Evolutionary conservation across 2,329 filamentous ascomycete species (phyloP).

Genomic region (Aspergillus persii): DNA sequence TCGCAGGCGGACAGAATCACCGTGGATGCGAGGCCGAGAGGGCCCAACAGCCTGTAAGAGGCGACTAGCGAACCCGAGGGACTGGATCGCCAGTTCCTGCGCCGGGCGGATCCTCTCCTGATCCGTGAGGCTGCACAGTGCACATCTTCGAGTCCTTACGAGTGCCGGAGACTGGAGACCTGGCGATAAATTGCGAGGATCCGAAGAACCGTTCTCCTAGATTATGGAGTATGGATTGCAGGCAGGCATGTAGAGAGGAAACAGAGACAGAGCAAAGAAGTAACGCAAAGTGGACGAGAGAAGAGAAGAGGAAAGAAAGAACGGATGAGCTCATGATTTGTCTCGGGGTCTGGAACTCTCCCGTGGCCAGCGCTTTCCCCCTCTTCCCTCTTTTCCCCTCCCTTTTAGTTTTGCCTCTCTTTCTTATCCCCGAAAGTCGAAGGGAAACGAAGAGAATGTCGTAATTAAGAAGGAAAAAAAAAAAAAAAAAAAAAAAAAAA

Average conservation of each 20-base stretch:
- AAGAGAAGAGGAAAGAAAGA: background rate
- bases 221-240: too few relatives aligned
- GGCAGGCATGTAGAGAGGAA: too few relatives aligned
- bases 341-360: background rate
- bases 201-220: too few relatives aligned
- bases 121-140: conserved; percentile 13
- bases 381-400: background rate
- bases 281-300: background rate
- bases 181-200: too few relatives aligned
- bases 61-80: conserved; percentile 21
- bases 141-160: background rate
- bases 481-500: background rate
- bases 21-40: too few relatives aligned
- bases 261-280: background rate
- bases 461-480: background rate
- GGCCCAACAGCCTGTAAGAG: too few relatives aligned
- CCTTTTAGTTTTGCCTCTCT: background rate
- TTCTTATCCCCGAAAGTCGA: background rate
- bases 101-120: conserved; percentile 24
- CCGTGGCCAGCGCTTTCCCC: background rate
- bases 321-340: background rate
- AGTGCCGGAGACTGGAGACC: too few relatives aligned
- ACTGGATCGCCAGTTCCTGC: conserved; percentile 30
- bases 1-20: too few relatives aligned
- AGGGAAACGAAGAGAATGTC: too few relatives aligned